These are phyloP conservation scores for Malassezia slooffiae DNA, from an alignment of 1,284 basidiomycete genomes.

Conservation along the genomic window DNA sequence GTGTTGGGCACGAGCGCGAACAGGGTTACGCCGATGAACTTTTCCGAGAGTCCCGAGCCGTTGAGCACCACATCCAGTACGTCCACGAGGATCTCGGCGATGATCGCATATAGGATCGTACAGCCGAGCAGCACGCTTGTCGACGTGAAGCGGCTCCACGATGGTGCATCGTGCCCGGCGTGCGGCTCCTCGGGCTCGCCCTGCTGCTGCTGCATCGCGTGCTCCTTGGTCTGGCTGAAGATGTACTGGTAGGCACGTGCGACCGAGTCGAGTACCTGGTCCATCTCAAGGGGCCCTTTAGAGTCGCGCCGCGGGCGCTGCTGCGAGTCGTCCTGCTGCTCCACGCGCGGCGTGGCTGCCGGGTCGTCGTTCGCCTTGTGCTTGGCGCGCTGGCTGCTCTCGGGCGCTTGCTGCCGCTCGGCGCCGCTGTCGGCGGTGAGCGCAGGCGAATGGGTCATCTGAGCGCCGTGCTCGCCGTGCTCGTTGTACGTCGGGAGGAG, in stretches of 20 bases:
- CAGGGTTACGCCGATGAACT: constrained; percentile 89
- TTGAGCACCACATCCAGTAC: constrained; percentile 89
- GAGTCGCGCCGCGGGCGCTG: no score
- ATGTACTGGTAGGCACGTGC: constrained; percentile 11
- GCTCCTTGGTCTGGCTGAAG: constrained; percentile 11
- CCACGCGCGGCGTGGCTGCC: no score
- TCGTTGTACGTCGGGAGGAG: constrained; percentile 23
- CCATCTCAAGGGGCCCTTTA: no score
- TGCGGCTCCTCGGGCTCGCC: constrained; percentile 52
- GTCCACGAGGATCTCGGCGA: constrained; percentile 87
- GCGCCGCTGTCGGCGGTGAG: constrained; percentile 2
- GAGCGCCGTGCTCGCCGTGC: not conserved
- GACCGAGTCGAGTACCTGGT: constrained; percentile 1
- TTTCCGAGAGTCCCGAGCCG: constrained; percentile 90
- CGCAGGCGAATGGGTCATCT: not conserved
- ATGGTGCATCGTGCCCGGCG: constrained; percentile 86
- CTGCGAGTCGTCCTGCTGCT: no score
- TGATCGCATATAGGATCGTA: constrained; percentile 85
- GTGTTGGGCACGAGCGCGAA: constrained; percentile 97
- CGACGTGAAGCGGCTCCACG: constrained; percentile 47
- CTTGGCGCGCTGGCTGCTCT: no score
- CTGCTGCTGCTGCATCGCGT: constrained; percentile 12
- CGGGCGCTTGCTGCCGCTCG: no score
- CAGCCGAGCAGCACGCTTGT: constrained; percentile 51
- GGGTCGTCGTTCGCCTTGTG: no score